phyloP scores from a whole-genome alignment of 257 asterid species.

The Leonotis leonurus region DNA sequence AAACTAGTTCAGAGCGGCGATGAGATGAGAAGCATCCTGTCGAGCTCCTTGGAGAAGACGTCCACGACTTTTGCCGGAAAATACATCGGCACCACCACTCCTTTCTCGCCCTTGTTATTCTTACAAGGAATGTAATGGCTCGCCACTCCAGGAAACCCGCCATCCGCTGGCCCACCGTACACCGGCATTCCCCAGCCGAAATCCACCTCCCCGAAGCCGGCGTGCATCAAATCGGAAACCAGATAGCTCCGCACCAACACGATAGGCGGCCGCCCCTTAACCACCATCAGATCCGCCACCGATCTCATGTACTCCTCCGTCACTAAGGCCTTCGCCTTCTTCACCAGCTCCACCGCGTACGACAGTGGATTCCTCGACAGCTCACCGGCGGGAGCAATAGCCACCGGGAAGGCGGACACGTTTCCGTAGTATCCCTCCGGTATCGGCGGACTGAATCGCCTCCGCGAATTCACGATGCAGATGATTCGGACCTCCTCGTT shows the following conservation, averaged over 20 bases:
- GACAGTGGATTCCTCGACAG: conserved; percentile 26
- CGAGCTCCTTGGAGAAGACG: conserved; percentile 38
- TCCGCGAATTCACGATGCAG: background rate
- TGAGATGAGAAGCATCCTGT: conserved; percentile 16
- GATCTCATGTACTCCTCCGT: conserved; percentile 52
- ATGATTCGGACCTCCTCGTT: too few species aligned
- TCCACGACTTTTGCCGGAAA: conserved; percentile 54
- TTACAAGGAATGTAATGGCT: conserved; percentile 45
- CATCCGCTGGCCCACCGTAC: conserved; percentile 66
- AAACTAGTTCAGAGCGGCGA: conserved; percentile 39
- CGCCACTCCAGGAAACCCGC: conserved; percentile 54
- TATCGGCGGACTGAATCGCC: conserved; percentile 35
- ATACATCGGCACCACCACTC: conserved; percentile 50
- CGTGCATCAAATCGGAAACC: conserved; percentile 51
- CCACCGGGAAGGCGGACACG: conserved; percentile 39
- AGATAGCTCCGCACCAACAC: conserved; percentile 34
- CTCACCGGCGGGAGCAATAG: conserved; percentile 25
- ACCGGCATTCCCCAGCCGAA: conserved; percentile 66
- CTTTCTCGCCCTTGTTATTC: conserved; percentile 50
- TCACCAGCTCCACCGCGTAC: conserved; percentile 42
- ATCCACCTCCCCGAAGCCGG: conserved; percentile 50
- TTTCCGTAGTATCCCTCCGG: conserved; percentile 54
- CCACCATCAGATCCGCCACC: conserved; percentile 45
- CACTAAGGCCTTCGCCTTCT: conserved; percentile 34
- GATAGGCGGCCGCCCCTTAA: conserved; percentile 42